Evolutionary conservation across 192 early-diverging fungal genomes (phyloP), one percentile per base, ranked within the genome.

Genomic region (Linnemannia hyalina): DNA sequence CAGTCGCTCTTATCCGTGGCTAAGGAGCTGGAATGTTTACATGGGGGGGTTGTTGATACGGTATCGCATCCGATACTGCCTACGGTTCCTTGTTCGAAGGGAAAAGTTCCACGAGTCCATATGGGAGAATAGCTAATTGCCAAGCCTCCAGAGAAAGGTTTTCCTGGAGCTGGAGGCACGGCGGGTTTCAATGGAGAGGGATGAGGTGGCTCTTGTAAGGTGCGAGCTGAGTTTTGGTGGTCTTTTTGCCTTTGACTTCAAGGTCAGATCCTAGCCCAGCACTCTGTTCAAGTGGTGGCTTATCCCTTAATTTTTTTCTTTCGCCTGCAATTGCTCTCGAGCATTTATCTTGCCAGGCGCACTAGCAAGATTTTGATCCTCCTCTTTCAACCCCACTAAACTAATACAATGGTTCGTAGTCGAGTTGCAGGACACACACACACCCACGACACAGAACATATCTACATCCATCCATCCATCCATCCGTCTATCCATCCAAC

Each of bases 311-410:
- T 65, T 35, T 65, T 65, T 35, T 65, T 65, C 11, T 65, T 65
- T 26, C 1, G 55, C n/a, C n/a, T 23, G 13, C 29, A 40, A 4
- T 6, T 32, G 49, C 15, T 65, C 23, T 65, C 7, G 5, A 26
- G 55, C 57, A 65, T 65, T 65, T 65, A 65, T 65, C 60, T 65
- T 65, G 60, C 8, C 26, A 35, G 29, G 29, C 60, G 60, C 60
- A 32, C 60, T 32, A 65, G 60, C 60, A 65, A 65, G 26, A 52
- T 23, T 47, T 69, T 80, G 77, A 54, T 73, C 82, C 68, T 73
- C 60, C 77, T 80, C 77, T 83, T 85, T 80, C 77, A 80, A 78
- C 77, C 78, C 75, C 81, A 77, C 75, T 73, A 63, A 76, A 85
- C 78, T 85, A 60, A 75, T 75, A 79, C 77, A 85, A 85, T 85